Evolutionary conservation across 192 early-diverging fungal genomes (phyloP).

Genomic region (Coemansia biformis): DNA sequence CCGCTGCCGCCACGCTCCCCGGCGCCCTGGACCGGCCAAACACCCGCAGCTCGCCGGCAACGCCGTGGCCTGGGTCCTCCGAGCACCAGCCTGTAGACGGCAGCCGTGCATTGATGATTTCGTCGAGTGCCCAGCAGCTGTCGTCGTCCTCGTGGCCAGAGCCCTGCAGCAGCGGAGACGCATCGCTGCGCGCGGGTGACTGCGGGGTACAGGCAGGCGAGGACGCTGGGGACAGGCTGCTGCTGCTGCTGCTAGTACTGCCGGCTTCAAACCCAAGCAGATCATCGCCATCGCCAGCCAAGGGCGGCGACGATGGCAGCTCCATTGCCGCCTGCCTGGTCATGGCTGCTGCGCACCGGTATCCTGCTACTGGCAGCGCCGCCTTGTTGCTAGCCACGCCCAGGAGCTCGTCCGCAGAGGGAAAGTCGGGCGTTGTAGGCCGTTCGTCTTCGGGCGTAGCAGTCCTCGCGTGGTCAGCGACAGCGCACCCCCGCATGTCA

Average conservation of each 20-base stretch:
- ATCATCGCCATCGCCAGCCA: slow-evolving; percentile 1
- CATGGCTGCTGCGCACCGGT: background rate
- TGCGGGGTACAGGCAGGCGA: too few relatives aligned
- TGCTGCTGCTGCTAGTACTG: too few relatives aligned
- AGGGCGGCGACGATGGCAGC: slow-evolving; percentile 37
- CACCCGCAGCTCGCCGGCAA: background rate
- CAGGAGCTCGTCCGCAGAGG: slow-evolving; percentile 28
- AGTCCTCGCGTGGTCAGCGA: slow-evolving; percentile 1
- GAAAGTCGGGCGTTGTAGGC: slow-evolving; percentile 35
- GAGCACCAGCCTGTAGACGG: background rate
- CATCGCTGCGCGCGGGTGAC: too few relatives aligned
- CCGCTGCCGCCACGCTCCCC: background rate
- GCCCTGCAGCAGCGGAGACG: too few relatives aligned
- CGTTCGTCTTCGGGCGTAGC: background rate
- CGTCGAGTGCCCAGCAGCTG: slow-evolving; percentile 9
- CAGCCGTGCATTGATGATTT: slow-evolving; percentile 2
- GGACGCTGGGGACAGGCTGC: too few relatives aligned
- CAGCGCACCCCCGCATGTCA: too few relatives aligned
- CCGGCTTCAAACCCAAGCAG: background rate
- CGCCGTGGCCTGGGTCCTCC: background rate
- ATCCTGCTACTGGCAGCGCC: background rate
- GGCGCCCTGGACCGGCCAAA: background rate
- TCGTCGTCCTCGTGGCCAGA: slow-evolving; percentile 7
- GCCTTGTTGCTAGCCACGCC: background rate
- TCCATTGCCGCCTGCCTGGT: slow-evolving; percentile 16